These are phyloP conservation scores for Aspergillus sp. DNA, from an alignment of 2,329 filamentous ascomycete species.

Conservation along the genomic window DNA sequence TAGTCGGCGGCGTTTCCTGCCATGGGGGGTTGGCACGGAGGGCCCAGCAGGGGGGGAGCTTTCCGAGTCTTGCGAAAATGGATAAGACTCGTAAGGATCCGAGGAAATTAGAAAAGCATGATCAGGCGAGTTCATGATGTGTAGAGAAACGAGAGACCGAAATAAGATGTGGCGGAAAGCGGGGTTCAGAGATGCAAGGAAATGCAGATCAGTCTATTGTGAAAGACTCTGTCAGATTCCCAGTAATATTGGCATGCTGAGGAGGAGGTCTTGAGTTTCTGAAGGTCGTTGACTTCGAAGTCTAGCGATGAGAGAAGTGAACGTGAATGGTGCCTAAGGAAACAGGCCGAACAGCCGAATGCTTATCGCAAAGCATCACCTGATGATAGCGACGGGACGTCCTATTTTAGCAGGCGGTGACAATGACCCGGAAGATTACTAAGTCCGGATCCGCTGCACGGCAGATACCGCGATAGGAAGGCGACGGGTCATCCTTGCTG, in stretches of 20 bases:
- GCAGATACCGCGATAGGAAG: conserved; percentile 21
- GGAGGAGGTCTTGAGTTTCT: too few species aligned
- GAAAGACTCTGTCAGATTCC: too few species aligned
- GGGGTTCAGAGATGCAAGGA: neutral
- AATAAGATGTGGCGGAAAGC: neutral
- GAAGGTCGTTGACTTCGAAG: too few species aligned
- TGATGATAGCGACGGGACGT: conserved; percentile 7
- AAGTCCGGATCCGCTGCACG: conserved; percentile 14
- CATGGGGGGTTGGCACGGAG: conserved; percentile 4
- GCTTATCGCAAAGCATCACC: conserved; percentile 6
- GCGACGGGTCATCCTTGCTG: neutral
- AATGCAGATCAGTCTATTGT: too few species aligned
- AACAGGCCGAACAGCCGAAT: neutral
- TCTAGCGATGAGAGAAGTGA: too few species aligned
- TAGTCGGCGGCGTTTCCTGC: conserved; percentile 18
- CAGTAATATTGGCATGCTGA: too few species aligned
- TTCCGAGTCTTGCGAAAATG: neutral
- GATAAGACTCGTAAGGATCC: neutral
- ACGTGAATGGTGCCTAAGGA: too few species aligned
- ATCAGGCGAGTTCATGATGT: neutral
- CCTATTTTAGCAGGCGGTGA: conserved; percentile 15
- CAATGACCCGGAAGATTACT: conserved; percentile 2
- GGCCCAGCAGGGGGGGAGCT: neutral
- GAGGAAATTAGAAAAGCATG: neutral
- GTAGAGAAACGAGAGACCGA: neutral